Evolutionary conservation across 176 grass and related monocot genomes (phyloP).

Genomic region (Avena atlantica): DNA sequence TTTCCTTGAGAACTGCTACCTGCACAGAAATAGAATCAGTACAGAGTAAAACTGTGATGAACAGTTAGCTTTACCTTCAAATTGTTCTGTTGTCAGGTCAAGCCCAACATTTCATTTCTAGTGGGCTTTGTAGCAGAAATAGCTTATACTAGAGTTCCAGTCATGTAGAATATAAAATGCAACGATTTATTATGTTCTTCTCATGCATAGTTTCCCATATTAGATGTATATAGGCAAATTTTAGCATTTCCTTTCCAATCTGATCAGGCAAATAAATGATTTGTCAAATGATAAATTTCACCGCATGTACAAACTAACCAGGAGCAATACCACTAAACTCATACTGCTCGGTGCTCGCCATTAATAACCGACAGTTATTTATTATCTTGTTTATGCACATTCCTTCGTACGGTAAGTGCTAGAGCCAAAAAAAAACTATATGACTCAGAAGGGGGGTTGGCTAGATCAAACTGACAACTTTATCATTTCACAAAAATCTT

Average conservation of each 20-base stretch:
- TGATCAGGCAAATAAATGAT: slow-evolving; percentile 2
- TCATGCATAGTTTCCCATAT: slow-evolving; percentile 3
- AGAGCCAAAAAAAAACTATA: not conserved
- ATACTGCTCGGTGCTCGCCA: not conserved
- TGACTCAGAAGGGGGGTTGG: not conserved
- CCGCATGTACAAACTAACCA: not conserved
- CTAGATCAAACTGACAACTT: not conserved
- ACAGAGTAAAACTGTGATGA: not conserved
- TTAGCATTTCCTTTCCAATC: slow-evolving; percentile 11
- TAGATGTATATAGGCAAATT: not conserved
- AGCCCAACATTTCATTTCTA: not conserved
- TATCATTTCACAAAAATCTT: not conserved
- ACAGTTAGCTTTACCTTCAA: not conserved
- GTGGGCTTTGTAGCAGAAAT: not conserved
- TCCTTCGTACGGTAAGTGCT: too few species aligned
- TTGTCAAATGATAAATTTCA: not conserved
- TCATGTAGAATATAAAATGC: slow-evolving; percentile 12
- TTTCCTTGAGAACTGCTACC: slow-evolving; percentile 91
- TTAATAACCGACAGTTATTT: not conserved
- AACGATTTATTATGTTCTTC: not conserved
- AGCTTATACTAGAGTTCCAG: not conserved
- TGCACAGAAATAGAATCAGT: slow-evolving; percentile 46
- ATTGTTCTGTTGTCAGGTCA: not conserved
- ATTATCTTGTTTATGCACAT: not conserved
- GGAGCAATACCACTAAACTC: not conserved